Evolutionary conservation across 805 yeast species (phyloP), one percentile per base, ranked within the genome.

Genomic region (Spathaspora arborariae): DNA sequence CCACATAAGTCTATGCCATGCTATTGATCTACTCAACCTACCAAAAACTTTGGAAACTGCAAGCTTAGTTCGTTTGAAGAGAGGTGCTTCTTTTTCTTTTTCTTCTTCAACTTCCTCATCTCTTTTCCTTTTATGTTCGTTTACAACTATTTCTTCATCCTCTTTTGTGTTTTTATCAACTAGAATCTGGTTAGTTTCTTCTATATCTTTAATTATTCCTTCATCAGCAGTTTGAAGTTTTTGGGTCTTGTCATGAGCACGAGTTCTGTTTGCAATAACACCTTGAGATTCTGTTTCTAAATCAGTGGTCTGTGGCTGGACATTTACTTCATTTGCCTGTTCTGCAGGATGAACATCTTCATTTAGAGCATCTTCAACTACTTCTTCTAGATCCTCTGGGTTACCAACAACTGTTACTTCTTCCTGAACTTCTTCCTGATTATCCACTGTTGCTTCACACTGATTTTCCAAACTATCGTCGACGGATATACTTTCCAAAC

Each of bases 61-160:
- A 13, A 15, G 8, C n/a, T 30, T 30, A 15, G n/a, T 13, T 30
- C 18, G 11, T 15, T 30, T 30, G 8, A 30, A 15, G 11, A 13
- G 15, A 30, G 35, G 10, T 13, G 11, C 35, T 30, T 27, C 33
- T 10, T 27, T 5, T 27, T 27, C 15, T 27, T 30, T 39, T 43
- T 43, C 39, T 27, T 43, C 47, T 35, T 34, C 36, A 6, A 26
- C 43, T 37, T 34, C 16, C 33, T 11, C n/a, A 7, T 37, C 13
- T 20, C 27, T 8, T 6, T 20, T 15, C 9, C 24, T 15, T 38
- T 10, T 11, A 4, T n/a, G 5, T 5, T 37, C 24, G 20, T 9
- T 6, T 13, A n/a, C 41, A 20, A 15, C 15, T 20, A 9, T 38
- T 6, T 15, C 8, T 4, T 37, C 40, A 16, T 38, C 27, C n/a